Evolutionary conservation across 1,284 basidiomycete species (phyloP), one percentile per base, ranked within the genome.

Genomic region (Pisolithus thermaeus): DNA sequence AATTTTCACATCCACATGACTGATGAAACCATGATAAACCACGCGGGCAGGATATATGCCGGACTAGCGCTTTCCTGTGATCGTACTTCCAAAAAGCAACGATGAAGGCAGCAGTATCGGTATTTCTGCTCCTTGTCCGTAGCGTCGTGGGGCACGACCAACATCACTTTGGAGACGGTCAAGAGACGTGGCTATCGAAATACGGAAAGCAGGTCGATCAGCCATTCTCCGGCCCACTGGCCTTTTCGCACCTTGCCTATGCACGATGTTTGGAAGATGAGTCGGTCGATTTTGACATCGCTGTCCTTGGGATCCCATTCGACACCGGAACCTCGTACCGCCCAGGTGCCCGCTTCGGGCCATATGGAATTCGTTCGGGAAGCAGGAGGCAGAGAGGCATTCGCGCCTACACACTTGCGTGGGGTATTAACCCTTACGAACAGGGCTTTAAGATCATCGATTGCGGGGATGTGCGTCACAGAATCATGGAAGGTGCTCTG

Each of bases 321-420:
- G 90, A 92, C 60, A 90, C 87, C 4, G 78, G 73, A 2, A 83
- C 84, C 16, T 76, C 76, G 1, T 90, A 87, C 60, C 72, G 88
- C 52, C 78, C 85, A 48, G 87, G 85, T 53, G 89, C 89, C 25
- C 79, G 90, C 3, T 92, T 92, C 70, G 90, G 90, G 9, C 90
- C 89, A 2, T 80, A 78, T 60, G 89, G 84, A 6, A 92, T 92
- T 59, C 82, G 89, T 30, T 83, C 84, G 8, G 88, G 87, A 4
- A 86, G 84, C 60, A 75, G 86, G 49, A 72, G 89, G 48, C 82
- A 89, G 58, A 70, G 79, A 32, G 71, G 73, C 16, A 56, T 65
- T 20, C 67, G 77, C 35, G 81, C 80, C 2, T 87, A 84, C 59
- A 86, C 83, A 0, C 63, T 87, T 52, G 70, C 82, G 8, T 86